Base-by-base conservation (phyloP, 2,329 filamentous ascomycete species). In the Hypoxylon sp. region DNA sequence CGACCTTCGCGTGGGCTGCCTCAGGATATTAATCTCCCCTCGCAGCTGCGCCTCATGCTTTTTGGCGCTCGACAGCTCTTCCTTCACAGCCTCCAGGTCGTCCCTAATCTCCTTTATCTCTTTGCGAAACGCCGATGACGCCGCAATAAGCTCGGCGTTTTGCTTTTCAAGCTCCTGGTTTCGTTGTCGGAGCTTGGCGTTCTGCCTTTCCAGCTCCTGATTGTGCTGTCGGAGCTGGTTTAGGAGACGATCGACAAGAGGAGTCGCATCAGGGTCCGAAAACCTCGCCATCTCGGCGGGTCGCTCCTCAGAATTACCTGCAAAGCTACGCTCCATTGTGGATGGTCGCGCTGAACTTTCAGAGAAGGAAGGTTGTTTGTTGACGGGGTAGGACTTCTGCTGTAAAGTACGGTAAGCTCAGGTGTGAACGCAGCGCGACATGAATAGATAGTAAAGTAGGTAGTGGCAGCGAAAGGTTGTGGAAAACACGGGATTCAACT, bases 1-100 rank as follows among this genome's bases (percentile, higher is more conserved):
- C 7, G 40, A 12, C 1, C 18, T 5, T 6, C 61, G 54, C 4
- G 14, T 18, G 14, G 48, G 40, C 24, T 50, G 44, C 20, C 16
- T 26, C 0, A 59, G 2, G 1, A 3, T 33, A 0, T 45, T 18
- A 0, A 64, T 3, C 18, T 59, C 61, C 9, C 49, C 48, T 24
- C 59, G 61, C 1, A 64, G 20, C 9, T 11, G 24, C 6, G 61
- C 61, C 2, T 46, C 20, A 14, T 63, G 61, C 0, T 20, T 33
- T 2, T 42, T 40, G 2, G 14, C n/a, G 3, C n/a, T 20, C 5
- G n/a, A 4, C 0, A 48, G 2, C 3, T 58, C 46, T 2, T 46
- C 9, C 1, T 22, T 11, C 3, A 26, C 12, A 1, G 5, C 3
- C 2, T 2, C n/a, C 1, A 55, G 4, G 5, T 1, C 2, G 1